phyloP scores from a whole-genome alignment of 441 rosid species.

The Populus hybrid region DNA sequence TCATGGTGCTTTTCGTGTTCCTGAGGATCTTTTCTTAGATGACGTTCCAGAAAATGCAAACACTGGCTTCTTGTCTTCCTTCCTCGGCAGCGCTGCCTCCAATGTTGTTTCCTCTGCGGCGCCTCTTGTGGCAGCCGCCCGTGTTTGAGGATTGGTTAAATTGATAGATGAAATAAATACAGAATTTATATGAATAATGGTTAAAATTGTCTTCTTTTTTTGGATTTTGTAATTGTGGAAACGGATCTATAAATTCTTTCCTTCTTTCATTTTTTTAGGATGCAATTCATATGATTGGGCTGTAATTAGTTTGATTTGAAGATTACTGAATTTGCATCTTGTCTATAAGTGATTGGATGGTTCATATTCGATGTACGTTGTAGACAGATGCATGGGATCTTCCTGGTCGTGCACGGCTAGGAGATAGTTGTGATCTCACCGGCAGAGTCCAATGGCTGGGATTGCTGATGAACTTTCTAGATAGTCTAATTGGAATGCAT shows the following conservation, averaged over 20 bases:
- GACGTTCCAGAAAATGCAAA: slow-evolving; percentile 58
- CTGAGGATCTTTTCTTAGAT: slow-evolving; percentile 72
- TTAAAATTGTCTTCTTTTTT: slow-evolving; percentile 9
- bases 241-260: background rate
- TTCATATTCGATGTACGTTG: background rate
- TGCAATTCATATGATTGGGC: background rate
- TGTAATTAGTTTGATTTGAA: background rate
- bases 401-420: background rate
- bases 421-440: background rate
- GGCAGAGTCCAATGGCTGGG: background rate
- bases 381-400: background rate
- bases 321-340: background rate
- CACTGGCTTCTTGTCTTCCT: slow-evolving; percentile 52
- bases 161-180: slow-evolving; percentile 14
- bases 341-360: background rate
- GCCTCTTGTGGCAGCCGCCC: slow-evolving; percentile 39
- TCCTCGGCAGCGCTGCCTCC: slow-evolving; percentile 57
- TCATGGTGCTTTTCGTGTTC: slow-evolving; percentile 66
- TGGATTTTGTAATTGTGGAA: background rate
- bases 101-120: slow-evolving; percentile 46
- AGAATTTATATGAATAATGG: background rate
- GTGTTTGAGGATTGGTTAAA: slow-evolving; percentile 25
- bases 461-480: background rate
- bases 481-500: background rate
- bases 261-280: background rate